Percentiles rank a stretch among this genome's conserved stretches.
phyloP scores from a whole-genome alignment of 805 yeast species.

The Kluyveromyces lactis region DNA sequence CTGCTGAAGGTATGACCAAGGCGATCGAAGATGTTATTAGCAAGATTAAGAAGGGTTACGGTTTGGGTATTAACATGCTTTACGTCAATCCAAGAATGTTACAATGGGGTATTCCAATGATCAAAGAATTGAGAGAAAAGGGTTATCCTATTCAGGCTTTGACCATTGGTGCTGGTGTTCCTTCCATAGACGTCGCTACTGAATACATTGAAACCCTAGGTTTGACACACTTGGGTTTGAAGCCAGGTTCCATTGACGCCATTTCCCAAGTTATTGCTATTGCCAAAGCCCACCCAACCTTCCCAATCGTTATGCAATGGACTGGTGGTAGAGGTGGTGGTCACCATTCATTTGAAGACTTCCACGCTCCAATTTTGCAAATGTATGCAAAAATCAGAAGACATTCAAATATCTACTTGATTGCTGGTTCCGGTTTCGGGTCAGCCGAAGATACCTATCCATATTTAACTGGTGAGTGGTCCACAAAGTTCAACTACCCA shows the following conservation, averaged over 20 bases:
- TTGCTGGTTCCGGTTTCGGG: conserved; percentile 99
- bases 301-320: conserved; percentile 98
- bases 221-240: conserved; percentile 86
- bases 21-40: conserved; percentile 72
- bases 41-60: conserved; percentile 72
- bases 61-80: conserved; percentile 85
- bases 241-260: conserved; percentile 96
- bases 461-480: conserved; percentile 96
- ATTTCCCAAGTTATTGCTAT: conserved; percentile 78
- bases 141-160: conserved; percentile 95
- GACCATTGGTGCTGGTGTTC: conserved; percentile 99
- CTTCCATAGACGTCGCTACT: conserved; percentile 92
- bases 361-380: conserved; percentile 94
- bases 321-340: conserved; percentile 99
- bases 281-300: conserved; percentile 90
- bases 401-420: conserved; percentile 76
- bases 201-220: conserved; percentile 93
- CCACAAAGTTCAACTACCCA: conserved; percentile 78
- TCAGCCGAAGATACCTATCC: conserved; percentile 95
- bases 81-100: conserved; percentile 96
- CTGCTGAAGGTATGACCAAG: conserved; percentile 55
- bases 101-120: conserved; percentile 98
- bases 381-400: conserved; percentile 94
- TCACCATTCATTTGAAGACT: conserved; percentile 97
- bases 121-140: conserved; percentile 75